A percentile compares a stretch with the other conserved stretches of the same genome.
These are phyloP conservation scores for Gossypium davidsonii DNA, from an alignment of 441 rosid genomes.

Conservation along the genomic window DNA sequence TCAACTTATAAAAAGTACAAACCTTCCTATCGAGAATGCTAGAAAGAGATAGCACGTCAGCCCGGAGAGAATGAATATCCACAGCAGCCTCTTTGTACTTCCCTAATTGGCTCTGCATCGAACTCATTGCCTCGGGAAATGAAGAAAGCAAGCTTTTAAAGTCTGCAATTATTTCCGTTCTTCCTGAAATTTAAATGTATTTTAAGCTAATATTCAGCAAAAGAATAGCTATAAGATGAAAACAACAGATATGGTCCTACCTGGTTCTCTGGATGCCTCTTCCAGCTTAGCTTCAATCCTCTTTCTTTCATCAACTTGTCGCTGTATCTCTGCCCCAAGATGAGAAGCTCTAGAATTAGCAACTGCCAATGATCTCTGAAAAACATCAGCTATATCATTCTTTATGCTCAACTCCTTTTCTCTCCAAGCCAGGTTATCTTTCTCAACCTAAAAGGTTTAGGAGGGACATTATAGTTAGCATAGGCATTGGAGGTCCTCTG, in stretches of 20 bases:
- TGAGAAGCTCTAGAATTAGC: slow-evolving; percentile 59
- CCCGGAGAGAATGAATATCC: slow-evolving; percentile 73
- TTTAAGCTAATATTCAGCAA: slow-evolving; percentile 19
- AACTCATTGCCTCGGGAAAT: slow-evolving; percentile 82
- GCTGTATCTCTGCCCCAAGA: slow-evolving; percentile 62
- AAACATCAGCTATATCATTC: slow-evolving; percentile 71
- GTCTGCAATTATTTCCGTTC: slow-evolving; percentile 75
- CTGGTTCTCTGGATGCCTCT: slow-evolving; percentile 70
- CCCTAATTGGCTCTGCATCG: slow-evolving; percentile 74
- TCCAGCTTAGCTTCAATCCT: slow-evolving; percentile 57
- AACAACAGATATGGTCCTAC: slow-evolving; percentile 36
- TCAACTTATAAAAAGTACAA: slow-evolving; percentile 17
- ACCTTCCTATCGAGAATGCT: slow-evolving; percentile 71
- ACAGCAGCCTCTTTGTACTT: slow-evolving; percentile 69
- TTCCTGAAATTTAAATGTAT: slow-evolving; percentile 51
- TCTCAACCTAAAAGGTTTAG: slow-evolving; percentile 61
- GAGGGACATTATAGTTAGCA: slow-evolving; percentile 26
- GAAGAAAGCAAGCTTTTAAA: slow-evolving; percentile 81
- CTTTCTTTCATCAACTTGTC: slow-evolving; percentile 54
- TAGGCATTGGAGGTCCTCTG: slow-evolving; percentile 23
- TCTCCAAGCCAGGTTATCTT: slow-evolving; percentile 78
- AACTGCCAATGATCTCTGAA: slow-evolving; percentile 67
- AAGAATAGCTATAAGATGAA: slow-evolving; percentile 2
- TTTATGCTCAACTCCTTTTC: slow-evolving; percentile 76
- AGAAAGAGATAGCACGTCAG: slow-evolving; percentile 78